Base-by-base conservation (phyloP, 2,329 filamentous ascomycete genomes). In the Penicillium sp. region DNA sequence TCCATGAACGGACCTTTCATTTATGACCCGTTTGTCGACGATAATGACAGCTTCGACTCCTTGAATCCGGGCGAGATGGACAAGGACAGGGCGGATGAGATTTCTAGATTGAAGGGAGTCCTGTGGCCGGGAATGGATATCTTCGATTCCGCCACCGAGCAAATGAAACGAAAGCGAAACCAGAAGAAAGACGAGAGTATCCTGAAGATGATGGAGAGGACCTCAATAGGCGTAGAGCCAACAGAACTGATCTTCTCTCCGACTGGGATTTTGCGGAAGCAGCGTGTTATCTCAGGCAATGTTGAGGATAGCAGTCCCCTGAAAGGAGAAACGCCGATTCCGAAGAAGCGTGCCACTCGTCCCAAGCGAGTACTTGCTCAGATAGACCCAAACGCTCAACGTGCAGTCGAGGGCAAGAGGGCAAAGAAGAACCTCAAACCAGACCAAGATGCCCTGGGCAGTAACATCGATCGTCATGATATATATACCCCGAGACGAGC, bases 121-220 rank as follows among this genome's bases (percentile, higher is more conserved):
- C 67, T 78, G 41, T 84, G 80, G 79, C 82, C 82, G 29, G 82
- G 82, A 21, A 84, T 84, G 82, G 79, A 80, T 63, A 73, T 84
- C 31, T 84, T 84, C 65, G 82, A 84, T 68, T 81, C 82, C 31
- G 82, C 82, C 15, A 82, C 81, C 0, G 73, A 78, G 59, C 76
- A 81, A 56, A 82, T 82, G 78, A 79, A 77, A 64, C 77, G 78
- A 48, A 81, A 78, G 62, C 79, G 82, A 46, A 84, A 84, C 60
- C 82, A 84, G 68, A 83, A 82, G 67, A 84, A 84, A 64, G 81
- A 83, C 50, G 74, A 73, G 13, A 78, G 73, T 35, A 75, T 80
- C 26, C 57, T 84, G 51, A 80, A 74, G 65, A 75, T 73, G 64
- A 82, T 84, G 81, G 76, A 83, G 64, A 74, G 69, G 56, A 78